Percentiles rank a stretch among this genome's conserved stretches.
Evolutionary conservation across 345 rosid species (phyloP).

Genomic region (Camelina laxa): DNA sequence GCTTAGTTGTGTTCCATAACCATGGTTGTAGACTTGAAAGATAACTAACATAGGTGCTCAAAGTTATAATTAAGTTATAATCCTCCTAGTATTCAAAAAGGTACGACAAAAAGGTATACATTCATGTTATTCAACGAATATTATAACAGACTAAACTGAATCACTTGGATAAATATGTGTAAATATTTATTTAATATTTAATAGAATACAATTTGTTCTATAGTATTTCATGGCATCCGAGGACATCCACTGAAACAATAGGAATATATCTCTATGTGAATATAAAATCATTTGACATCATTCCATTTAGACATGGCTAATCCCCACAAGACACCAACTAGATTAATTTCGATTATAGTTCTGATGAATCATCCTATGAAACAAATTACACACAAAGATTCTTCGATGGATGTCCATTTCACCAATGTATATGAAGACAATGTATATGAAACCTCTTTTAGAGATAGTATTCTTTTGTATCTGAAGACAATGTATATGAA

Average conservation of each 20-base stretch:
- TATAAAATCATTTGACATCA: not conserved
- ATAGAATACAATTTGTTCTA: not conserved
- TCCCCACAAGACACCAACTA: not conserved
- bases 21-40: not conserved
- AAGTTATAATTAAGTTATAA: not conserved
- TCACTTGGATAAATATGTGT: not conserved
- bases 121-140: not conserved
- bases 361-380: not conserved
- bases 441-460: not conserved
- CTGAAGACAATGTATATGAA: not conserved
- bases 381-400: not conserved
- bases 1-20: slow-evolving; percentile 17
- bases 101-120: not conserved
- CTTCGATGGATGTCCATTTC: not conserved
- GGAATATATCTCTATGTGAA: not conserved
- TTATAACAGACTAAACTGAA: not conserved
- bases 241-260: not conserved
- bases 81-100: not conserved
- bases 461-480: not conserved
- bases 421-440: not conserved
- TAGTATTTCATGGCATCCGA: not conserved
- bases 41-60: not conserved
- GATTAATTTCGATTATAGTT: not conserved
- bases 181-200: not conserved
- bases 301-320: not conserved